These are phyloP conservation scores for Phtheirospermum japonicum DNA, from an alignment of 257 asterid species.

Conservation along the genomic window DNA sequence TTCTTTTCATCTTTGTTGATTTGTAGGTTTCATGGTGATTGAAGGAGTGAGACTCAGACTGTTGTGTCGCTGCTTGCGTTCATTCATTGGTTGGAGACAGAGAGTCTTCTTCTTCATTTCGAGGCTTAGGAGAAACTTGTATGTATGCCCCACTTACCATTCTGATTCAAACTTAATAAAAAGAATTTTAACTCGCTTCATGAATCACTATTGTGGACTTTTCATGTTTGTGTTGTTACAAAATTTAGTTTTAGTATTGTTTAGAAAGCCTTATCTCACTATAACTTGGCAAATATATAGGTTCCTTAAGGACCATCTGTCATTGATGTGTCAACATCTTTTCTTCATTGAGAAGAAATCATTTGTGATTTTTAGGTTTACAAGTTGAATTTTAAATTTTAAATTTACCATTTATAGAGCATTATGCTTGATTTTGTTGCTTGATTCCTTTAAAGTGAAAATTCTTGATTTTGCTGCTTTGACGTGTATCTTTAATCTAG, in stretches of 20 bases:
- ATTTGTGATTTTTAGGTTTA: background rate
- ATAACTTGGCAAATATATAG: too few species aligned
- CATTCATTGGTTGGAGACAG: conserved; percentile 88
- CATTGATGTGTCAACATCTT: background rate
- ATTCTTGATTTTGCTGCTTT: background rate
- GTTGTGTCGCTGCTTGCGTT: conserved; percentile 83
- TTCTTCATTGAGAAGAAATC: too few species aligned
- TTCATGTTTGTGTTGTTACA: background rate
- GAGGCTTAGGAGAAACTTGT: conserved; percentile 91
- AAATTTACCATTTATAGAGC: background rate
- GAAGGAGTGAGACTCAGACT: conserved; percentile 82
- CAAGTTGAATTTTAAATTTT: background rate
- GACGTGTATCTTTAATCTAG: conserved; percentile 2
- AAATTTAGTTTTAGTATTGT: background rate
- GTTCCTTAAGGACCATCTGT: background rate
- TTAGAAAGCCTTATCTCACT: too few species aligned
- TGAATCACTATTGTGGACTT: background rate
- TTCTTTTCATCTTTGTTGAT: conserved; percentile 9
- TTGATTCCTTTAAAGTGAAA: background rate
- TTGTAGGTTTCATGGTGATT: conserved; percentile 78
- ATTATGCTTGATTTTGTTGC: conserved; percentile 18
- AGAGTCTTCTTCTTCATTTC: conserved; percentile 69
- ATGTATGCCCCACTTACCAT: conserved; percentile 48
- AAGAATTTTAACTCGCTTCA: background rate
- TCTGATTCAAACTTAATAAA: background rate